Base-by-base conservation (phyloP, 1,284 basidiomycete genomes). In the Hemileia vastatrix region DNA sequence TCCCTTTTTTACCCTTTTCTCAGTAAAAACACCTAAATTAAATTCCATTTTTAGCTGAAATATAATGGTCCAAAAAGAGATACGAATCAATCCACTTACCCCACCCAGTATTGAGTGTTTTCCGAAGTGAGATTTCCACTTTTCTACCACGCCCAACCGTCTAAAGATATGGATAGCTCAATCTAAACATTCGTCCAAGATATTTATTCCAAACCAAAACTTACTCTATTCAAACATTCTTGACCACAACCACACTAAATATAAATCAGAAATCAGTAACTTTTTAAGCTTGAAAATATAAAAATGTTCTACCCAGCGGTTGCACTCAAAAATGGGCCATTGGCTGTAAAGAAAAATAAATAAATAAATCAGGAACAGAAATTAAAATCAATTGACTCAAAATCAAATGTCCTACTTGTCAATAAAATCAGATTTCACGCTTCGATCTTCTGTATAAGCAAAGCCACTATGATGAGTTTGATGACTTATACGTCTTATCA, bases 191-290 rank as follows among this genome's bases (percentile, higher is more conserved):
- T 21, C 4, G 6, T 31, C n/a, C 15, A 18, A 33, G 3, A 13
- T 31, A 53, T 33, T 18, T 23, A 11, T 18, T 44, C 9, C 9
- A 9, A 6, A 45, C 36, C 2, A 24, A 49, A 24, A 36, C 13
- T 62, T 19, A 62, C 60, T 33, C 60, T 43, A 21, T 62, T 62
- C 32, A 62, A 36, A 50, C 60, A 62, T 36, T 62, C 45, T 2
- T 52, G 52, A 1, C 53, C 53, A 27, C 60, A 62, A 8, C 60
- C 60, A 15, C 60, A 62, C 60, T 62, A 19, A 0, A 21, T 5
- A 51, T n/a, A n/a, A n/a, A n/a, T n/a, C n/a, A 45, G 5, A 23
- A 9, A 32, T 18, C 13, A 31, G 24, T 47, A 11, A 48, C 23
- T 13, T 27, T 11, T 13, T 18, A 2, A 57, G 43, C 45, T 23